These are phyloP conservation scores for Thielaviopsis populi DNA, from an alignment of 2,329 filamentous ascomycete genomes.

Conservation along the genomic window DNA sequence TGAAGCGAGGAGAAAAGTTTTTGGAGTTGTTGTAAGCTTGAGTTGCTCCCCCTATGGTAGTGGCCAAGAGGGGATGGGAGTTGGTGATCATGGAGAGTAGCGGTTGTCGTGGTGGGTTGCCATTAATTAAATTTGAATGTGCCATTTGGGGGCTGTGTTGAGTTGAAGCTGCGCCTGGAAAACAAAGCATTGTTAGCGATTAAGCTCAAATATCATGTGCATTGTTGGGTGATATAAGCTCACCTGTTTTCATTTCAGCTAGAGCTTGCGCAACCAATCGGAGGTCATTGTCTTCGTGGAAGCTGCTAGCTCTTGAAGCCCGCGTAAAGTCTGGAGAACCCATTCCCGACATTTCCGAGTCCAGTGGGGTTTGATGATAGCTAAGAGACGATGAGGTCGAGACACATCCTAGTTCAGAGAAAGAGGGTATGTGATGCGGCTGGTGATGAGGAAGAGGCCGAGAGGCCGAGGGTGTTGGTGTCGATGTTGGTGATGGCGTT, in stretches of 20 bases:
- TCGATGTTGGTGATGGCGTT: not conserved
- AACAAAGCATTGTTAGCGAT: not conserved
- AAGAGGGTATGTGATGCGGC: slow-evolving; percentile 11
- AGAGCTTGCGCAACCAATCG: slow-evolving; percentile 16
- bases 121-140: slow-evolving; percentile 5
- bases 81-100: slow-evolving; percentile 75
- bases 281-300: slow-evolving; percentile 15
- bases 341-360: slow-evolving; percentile 15
- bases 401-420: slow-evolving; percentile 10
- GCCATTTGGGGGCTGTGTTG: slow-evolving; percentile 14
- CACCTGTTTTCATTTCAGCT: slow-evolving; percentile 17
- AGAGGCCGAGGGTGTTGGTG: slow-evolving; percentile 7
- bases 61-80: slow-evolving; percentile 72
- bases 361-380: slow-evolving; percentile 13
- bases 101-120: slow-evolving; percentile 45
- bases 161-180: slow-evolving; percentile 7
- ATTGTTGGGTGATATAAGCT: not conserved
- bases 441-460: not conserved
- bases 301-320: slow-evolving; percentile 14
- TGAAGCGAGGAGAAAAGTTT: slow-evolving; percentile 77
- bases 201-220: not conserved
- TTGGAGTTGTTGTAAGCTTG: slow-evolving; percentile 79
- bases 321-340: slow-evolving; percentile 13
- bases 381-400: slow-evolving; percentile 14
- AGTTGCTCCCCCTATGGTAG: slow-evolving; percentile 68